phyloP scores from a whole-genome alignment of 2,329 filamentous ascomycete genomes.

The Zymoseptoria pseudotritici region DNA sequence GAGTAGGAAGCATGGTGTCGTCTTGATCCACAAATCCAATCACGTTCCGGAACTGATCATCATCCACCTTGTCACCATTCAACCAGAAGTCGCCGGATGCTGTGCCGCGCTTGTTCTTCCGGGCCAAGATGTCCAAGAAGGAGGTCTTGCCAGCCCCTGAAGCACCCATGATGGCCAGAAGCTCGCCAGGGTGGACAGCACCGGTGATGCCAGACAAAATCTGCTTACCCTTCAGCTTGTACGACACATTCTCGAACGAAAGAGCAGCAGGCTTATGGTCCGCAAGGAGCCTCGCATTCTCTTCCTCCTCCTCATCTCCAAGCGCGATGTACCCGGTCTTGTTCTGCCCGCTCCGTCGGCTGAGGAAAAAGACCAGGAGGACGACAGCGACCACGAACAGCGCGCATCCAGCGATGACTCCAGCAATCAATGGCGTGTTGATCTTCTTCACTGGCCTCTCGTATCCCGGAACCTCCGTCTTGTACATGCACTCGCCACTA shows the following conservation, averaged over 20 bases:
- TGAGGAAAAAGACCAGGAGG: conserved; percentile 77
- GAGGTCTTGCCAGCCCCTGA: conserved; percentile 97
- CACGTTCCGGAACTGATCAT: conserved; percentile 80
- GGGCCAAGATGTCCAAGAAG: conserved; percentile 88
- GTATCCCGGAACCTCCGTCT: conserved; percentile 89
- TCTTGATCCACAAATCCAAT: conserved; percentile 98
- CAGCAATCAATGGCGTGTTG: conserved; percentile 92
- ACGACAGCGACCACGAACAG: conserved; percentile 86
- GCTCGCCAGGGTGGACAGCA: conserved; percentile 86
- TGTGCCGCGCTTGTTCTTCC: conserved; percentile 88
- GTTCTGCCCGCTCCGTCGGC: conserved; percentile 57
- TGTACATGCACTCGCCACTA: conserved; percentile 86
- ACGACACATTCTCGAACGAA: conserved; percentile 81
- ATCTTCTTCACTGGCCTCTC: conserved; percentile 83
- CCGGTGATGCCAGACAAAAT: conserved; percentile 77
- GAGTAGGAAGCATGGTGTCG: conserved; percentile 88
- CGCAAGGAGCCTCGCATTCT: conserved; percentile 75
- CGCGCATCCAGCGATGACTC: conserved; percentile 77
- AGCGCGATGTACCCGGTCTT: conserved; percentile 68
- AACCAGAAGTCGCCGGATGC: conserved; percentile 78
- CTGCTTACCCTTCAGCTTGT: conserved; percentile 77
- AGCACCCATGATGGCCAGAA: conserved; percentile 96
- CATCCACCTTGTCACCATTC: conserved; percentile 82
- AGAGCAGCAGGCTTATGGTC: conserved; percentile 88
- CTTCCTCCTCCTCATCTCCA: conserved; percentile 74